These are phyloP conservation scores for Hemileccinum impolitum DNA, from an alignment of 768 basidiomycete species.

Conservation along the genomic window DNA sequence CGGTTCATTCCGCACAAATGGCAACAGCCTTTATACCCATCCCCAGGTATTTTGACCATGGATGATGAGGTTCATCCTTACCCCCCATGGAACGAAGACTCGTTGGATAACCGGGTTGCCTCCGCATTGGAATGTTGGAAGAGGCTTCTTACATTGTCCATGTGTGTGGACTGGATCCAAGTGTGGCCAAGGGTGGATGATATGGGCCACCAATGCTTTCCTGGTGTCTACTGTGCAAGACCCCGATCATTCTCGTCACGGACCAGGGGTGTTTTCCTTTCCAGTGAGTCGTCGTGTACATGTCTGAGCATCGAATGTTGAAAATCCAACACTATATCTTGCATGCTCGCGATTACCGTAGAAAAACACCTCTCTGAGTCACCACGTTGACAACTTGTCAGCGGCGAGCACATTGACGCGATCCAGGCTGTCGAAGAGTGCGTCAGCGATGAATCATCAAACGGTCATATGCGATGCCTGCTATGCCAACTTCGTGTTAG, in stretches of 20 bases:
- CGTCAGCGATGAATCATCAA: too few species aligned
- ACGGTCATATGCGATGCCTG: too few species aligned
- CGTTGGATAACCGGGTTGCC: too few species aligned
- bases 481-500: too few species aligned
- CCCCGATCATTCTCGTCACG: not conserved
- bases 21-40: not conserved
- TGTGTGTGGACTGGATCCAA: slow-evolving; percentile 5
- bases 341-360: not conserved
- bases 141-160: too few species aligned
- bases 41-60: not conserved
- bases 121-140: too few species aligned
- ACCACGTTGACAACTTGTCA: not conserved
- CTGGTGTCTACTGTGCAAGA: slow-evolving; percentile 2
- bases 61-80: too few species aligned
- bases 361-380: not conserved
- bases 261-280: not conserved
- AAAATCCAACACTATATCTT: not conserved
- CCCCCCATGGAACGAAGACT: too few species aligned
- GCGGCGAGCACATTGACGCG: not conserved
- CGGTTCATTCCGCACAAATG: not conserved
- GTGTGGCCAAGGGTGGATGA: slow-evolving; percentile 1
- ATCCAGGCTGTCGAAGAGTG: too few species aligned
- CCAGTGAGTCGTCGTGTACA: not conserved
- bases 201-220: slow-evolving; percentile 6
- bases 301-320: not conserved